Percentiles rank a stretch among this genome's conserved stretches.
Conservation (phyloP, 2,329 filamentous ascomycete genomes). For the Trichoderma brevicompactum region DNA sequence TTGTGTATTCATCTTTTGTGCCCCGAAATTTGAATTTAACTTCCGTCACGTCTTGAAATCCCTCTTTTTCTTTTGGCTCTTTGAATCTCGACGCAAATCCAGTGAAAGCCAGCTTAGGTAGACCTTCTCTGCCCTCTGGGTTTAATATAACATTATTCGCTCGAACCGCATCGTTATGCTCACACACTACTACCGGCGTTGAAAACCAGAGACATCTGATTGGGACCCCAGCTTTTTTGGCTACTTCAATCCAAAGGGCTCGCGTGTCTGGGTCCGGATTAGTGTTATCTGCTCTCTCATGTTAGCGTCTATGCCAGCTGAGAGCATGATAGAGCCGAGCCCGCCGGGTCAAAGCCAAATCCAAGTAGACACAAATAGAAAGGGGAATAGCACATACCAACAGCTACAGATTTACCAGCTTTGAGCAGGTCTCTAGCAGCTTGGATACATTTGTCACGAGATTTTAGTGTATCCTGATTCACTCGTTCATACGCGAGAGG, state of each 20-base stretch:
- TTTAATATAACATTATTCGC: conserved; percentile 75
- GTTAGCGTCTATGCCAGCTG: background rate
- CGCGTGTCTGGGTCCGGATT: conserved; percentile 82
- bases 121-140: conserved; percentile 73
- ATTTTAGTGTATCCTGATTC: conserved; percentile 89
- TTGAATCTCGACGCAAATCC: conserved; percentile 75
- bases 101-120: conserved; percentile 81
- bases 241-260: conserved; percentile 76
- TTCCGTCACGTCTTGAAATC: conserved; percentile 78
- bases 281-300: conserved; percentile 75
- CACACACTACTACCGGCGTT: conserved; percentile 67
- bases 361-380: background rate
- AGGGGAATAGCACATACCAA: conserved; percentile 63
- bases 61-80: conserved; percentile 73
- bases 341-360: background rate
- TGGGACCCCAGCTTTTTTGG: conserved; percentile 69
- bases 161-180: conserved; percentile 88
- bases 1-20: conserved; percentile 65
- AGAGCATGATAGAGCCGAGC: background rate
- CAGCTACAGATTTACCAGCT: conserved; percentile 69
- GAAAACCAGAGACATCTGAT: conserved; percentile 88
- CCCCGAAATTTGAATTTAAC: conserved; percentile 79
- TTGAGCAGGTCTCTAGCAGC: conserved; percentile 68
- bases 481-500: conserved; percentile 81
- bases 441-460: conserved; percentile 71